phyloP scores from a whole-genome alignment of 768 basidiomycete genomes.

The Hygrophoropsis aurantiaca region DNA sequence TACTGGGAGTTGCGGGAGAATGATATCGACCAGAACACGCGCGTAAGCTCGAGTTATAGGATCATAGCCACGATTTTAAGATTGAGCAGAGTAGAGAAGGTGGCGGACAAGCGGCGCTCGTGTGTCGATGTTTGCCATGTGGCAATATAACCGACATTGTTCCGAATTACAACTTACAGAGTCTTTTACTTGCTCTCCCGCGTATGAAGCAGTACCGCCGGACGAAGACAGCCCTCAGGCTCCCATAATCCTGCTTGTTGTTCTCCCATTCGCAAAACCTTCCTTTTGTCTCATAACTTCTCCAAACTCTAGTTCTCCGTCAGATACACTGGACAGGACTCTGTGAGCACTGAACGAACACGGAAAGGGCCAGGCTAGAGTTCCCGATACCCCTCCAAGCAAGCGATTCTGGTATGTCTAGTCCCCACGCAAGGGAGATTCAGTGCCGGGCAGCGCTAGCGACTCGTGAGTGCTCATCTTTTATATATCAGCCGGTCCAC shows the following conservation, averaged over 20 bases:
- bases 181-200: conserved; percentile 19
- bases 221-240: conserved; percentile 14
- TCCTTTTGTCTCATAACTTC: conserved; percentile 30
- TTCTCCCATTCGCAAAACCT: conserved; percentile 23
- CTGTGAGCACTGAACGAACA: conserved; percentile 10
- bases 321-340: conserved; percentile 2
- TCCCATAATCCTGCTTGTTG: conserved; percentile 24
- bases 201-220: conserved; percentile 17
- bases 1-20: no score
- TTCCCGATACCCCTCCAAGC: conserved; percentile 2
- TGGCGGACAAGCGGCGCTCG: no score
- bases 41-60: no score
- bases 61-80: no score
- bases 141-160: not conserved
- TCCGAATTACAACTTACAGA: no score
- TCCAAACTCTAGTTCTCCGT: not conserved
- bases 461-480: conserved; percentile 48
- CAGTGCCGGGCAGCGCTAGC: conserved; percentile 84
- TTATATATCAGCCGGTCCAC: not conserved
- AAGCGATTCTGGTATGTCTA: conserved; percentile 37
- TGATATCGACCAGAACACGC: no score
- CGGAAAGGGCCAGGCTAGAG: conserved; percentile 14
- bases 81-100: no score
- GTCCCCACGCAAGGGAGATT: conserved; percentile 58
- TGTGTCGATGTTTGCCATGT: conserved; percentile 6